Base-by-base conservation (phyloP, 2,329 filamentous ascomycete species). In the Elsinoe ampelina region DNA sequence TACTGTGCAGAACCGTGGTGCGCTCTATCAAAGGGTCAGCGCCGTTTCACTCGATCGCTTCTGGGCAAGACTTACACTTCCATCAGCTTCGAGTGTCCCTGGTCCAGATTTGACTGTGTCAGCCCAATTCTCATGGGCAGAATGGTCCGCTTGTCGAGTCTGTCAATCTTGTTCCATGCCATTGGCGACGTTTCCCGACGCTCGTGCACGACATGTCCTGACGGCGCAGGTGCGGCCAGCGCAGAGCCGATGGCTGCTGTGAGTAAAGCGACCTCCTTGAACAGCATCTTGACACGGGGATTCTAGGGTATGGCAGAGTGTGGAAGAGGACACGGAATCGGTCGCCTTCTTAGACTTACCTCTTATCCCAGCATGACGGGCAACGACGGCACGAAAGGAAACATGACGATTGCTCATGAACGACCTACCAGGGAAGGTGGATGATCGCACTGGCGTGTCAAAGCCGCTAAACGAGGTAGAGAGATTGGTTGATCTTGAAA, bases 51-150 rank as follows among this genome's bases (percentile, higher is more conserved):
- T 34, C 20, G 5, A 22, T 6, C 41, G 17, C n/a, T 38, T 3
- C 6, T 17, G 19, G 4, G 36, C 34, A 26, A 32, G 8, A 58
- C 60, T 57, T 52, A 64, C 51, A 66, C 64, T n/a, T 67, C 63
- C 62, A 69, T 65, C n/a, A 72, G 60, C 19, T 60, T 61, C 15
- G 64, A 63, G 13, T 66, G 58, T 13, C 72, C 74, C 13, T 70
- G 67, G 11, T 75, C 70, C 12, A 77, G 61, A 55, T 77, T 76
- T 26, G 66, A 66, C 62, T 77, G 75, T n/a, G 68, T 70, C 51
- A 77, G 60, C 15, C 72, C 74, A 60, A 77, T 75, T n/a, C 73
- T 69, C 63, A 77, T 72, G 1, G 74, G 74, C 45, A 77, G 61
- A 30, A 71, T 64, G 0, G 69, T 63, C 57, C 68, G 61, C 15